Evolutionary conservation across 2,329 filamentous ascomycete species (phyloP).

Genomic region (Furcasterigmium sp.): DNA sequence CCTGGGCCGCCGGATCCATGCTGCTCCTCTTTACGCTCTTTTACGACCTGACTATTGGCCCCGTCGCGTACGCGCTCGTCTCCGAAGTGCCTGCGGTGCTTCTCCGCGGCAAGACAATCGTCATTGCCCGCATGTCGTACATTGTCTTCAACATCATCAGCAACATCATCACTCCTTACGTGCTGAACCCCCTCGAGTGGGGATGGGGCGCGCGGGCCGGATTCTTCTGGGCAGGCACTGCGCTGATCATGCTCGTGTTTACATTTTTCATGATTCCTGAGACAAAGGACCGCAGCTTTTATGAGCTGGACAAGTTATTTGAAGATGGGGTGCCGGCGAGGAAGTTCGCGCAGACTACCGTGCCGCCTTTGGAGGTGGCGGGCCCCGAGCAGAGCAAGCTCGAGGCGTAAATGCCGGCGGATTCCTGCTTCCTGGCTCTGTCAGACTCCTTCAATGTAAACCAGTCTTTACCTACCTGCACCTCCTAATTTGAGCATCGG

Average conservation of each 20-base stretch:
- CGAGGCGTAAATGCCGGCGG: too few species aligned
- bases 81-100: constrained; percentile 38
- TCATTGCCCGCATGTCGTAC: constrained; percentile 35
- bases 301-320: background rate
- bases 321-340: background rate
- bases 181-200: constrained; percentile 31
- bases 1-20: constrained; percentile 31
- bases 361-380: too few species aligned
- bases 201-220: constrained; percentile 40
- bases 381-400: too few species aligned
- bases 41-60: constrained; percentile 32
- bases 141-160: constrained; percentile 34
- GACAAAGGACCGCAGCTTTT: constrained; percentile 4
- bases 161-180: constrained; percentile 27
- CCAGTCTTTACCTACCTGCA: too few species aligned
- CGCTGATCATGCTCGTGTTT: constrained; percentile 33
- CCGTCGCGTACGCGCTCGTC: constrained; percentile 38
- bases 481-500: too few species aligned
- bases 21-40: constrained; percentile 35
- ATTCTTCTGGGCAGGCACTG: constrained; percentile 37
- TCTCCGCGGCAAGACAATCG: constrained; percentile 40
- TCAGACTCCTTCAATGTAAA: too few species aligned
- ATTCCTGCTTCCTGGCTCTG: too few species aligned
- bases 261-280: constrained; percentile 41
- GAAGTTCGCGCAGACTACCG: background rate